phyloP scores from a whole-genome alignment of 148 eudicot genomes.

The Amaranthus cruentus region DNA sequence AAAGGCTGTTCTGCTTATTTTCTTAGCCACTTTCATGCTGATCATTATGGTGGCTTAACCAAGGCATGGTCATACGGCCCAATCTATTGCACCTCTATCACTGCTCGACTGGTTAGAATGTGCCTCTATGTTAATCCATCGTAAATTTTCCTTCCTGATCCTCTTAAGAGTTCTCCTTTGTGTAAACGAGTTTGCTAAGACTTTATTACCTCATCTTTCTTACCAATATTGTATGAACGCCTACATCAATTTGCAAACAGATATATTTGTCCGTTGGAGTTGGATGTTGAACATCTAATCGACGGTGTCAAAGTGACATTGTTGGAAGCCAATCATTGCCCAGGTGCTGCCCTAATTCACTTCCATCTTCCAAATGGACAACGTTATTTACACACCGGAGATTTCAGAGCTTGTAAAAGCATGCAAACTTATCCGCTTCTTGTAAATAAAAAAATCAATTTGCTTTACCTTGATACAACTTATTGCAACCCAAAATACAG shows the following conservation, averaged over 20 bases:
- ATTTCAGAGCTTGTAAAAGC: slow-evolving; percentile 55
- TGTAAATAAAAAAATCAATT: slow-evolving; percentile 32
- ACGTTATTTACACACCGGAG: slow-evolving; percentile 57
- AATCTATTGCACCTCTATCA: slow-evolving; percentile 58
- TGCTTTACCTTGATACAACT: slow-evolving; percentile 64
- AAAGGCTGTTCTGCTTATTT: slow-evolving; percentile 52
- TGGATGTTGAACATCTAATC: slow-evolving; percentile 43
- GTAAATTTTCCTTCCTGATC: slow-evolving; percentile 31
- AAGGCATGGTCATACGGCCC: slow-evolving; percentile 63
- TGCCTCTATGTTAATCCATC: slow-evolving; percentile 49
- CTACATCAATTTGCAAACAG: slow-evolving; percentile 18
- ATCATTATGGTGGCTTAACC: slow-evolving; percentile 66
- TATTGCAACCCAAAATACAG: slow-evolving; percentile 70
- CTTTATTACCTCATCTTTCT: neutral
- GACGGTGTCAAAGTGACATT: slow-evolving; percentile 51
- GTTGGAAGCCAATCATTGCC: slow-evolving; percentile 72
- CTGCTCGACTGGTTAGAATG: slow-evolving; percentile 50
- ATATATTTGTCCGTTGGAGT: slow-evolving; percentile 41
- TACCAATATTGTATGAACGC: neutral
- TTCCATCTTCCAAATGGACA: slow-evolving; percentile 45
- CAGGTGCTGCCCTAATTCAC: slow-evolving; percentile 70
- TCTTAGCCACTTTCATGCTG: slow-evolving; percentile 62
- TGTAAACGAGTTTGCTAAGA: neutral
- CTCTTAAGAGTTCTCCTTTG: neutral
- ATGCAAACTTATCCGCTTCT: slow-evolving; percentile 59